phyloP scores from a whole-genome alignment of 441 rosid species.

The Jatropha multifida region DNA sequence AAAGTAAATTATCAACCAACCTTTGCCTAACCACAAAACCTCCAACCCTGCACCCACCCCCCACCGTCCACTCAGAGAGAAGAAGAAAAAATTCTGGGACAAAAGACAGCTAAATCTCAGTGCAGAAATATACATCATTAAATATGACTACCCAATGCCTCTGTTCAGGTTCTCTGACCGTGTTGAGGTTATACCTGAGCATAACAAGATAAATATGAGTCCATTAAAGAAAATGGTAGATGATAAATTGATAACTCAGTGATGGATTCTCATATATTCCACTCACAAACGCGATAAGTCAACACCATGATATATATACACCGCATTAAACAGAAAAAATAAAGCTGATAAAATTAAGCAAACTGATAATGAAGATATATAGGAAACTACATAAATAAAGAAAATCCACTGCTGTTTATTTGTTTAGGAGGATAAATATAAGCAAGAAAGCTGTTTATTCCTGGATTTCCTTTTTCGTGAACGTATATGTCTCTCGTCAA shows the following conservation, averaged over 20 bases:
- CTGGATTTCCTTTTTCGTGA: conserved; percentile 27
- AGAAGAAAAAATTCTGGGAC: not conserved
- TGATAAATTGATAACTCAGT: conserved; percentile 6
- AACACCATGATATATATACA: not conserved
- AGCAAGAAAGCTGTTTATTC: conserved; percentile 36
- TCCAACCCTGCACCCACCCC: not conserved
- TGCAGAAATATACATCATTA: conserved; percentile 21
- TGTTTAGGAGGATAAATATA: not conserved
- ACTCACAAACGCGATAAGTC: conserved; percentile 11
- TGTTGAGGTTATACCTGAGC: conserved; percentile 38
- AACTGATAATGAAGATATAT: not conserved
- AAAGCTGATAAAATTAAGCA: not conserved
- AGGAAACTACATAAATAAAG: not conserved
- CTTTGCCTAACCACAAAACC: not conserved
- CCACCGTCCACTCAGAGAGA: not conserved
- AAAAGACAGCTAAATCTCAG: conserved; percentile 4
- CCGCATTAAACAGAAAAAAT: conserved; percentile 6
- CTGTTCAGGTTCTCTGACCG: conserved; percentile 36
- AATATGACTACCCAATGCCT: conserved; percentile 26
- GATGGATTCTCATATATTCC: conserved; percentile 16
- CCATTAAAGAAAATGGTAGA: conserved; percentile 18
- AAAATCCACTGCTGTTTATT: not conserved
- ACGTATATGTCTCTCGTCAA: conserved; percentile 30
- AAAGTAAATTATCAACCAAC: conserved; percentile 12
- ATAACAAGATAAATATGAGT: conserved; percentile 35